These are phyloP conservation scores for Penicillium fimorum DNA, from an alignment of 495 filamentous ascomycete species.

Conservation along the genomic window DNA sequence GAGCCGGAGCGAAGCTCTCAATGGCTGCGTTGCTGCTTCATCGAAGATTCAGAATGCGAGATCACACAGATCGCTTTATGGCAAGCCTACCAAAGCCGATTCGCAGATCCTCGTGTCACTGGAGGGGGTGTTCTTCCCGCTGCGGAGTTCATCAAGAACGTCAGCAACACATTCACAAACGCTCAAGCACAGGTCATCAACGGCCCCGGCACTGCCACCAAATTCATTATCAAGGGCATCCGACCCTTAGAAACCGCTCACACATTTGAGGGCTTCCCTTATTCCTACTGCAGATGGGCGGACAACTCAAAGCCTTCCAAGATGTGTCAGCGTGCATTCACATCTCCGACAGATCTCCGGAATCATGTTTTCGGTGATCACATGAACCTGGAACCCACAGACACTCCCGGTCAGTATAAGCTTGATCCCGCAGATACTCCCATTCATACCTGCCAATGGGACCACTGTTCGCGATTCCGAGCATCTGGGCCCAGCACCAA, in stretches of 20 bases:
- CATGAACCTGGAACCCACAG: slow-evolving; percentile 53
- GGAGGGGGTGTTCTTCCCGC: slow-evolving; percentile 70
- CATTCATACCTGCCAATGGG: slow-evolving; percentile 41
- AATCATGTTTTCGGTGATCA: slow-evolving; percentile 72
- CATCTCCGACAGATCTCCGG: slow-evolving; percentile 61
- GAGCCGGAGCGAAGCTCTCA: slow-evolving; percentile 86
- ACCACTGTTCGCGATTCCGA: slow-evolving; percentile 41
- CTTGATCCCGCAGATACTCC: slow-evolving; percentile 42
- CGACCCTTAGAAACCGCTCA: slow-evolving; percentile 71
- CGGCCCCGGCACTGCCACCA: slow-evolving; percentile 53
- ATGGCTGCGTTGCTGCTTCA: slow-evolving; percentile 69
- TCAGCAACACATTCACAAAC: slow-evolving; percentile 71
- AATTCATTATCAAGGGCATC: slow-evolving; percentile 95
- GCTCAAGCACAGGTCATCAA: slow-evolving; percentile 80
- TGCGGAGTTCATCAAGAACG: slow-evolving; percentile 96
- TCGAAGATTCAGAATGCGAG: slow-evolving; percentile 76
- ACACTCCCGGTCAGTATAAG: slow-evolving; percentile 50
- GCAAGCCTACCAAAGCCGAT: slow-evolving; percentile 91
- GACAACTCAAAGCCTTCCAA: slow-evolving; percentile 42
- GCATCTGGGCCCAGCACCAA: slow-evolving; percentile 41
- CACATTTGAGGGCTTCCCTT: slow-evolving; percentile 60
- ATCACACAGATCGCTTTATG: slow-evolving; percentile 96
- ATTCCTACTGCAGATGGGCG: slow-evolving; percentile 56
- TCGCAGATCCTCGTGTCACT: slow-evolving; percentile 51
- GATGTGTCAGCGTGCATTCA: slow-evolving; percentile 62